A percentile compares a stretch with the other conserved stretches of the same genome.
These are phyloP conservation scores for Penicillium verrucosum DNA, from an alignment of 2,329 filamentous ascomycete genomes.

Conservation along the genomic window DNA sequence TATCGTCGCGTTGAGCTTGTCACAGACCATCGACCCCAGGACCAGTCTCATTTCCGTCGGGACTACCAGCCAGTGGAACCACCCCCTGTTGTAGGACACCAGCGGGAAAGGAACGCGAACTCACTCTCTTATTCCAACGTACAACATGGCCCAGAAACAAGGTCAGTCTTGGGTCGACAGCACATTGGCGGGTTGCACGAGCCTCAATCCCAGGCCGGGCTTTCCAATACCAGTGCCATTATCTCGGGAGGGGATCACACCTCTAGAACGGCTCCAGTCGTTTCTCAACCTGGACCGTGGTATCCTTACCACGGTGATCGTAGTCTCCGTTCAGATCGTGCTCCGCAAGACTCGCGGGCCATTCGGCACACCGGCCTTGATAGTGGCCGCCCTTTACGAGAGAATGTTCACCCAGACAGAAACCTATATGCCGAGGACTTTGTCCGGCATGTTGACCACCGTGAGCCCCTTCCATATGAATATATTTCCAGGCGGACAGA, in stretches of 20 bases:
- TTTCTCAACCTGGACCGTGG: conserved; percentile 15
- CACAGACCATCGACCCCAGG: conserved; percentile 16
- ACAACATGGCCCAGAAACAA: conserved; percentile 14
- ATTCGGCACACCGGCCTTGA: conserved; percentile 17
- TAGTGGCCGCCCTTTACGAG: conserved; percentile 15
- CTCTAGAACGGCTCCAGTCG: conserved; percentile 16
- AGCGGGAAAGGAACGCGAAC: conserved; percentile 9
- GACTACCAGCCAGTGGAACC: conserved; percentile 23
- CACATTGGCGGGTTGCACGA: conserved; percentile 15
- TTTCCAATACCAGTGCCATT: conserved; percentile 17
- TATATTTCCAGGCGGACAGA: conserved; percentile 17
- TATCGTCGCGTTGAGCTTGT: conserved; percentile 19
- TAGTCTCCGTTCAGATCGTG: conserved; percentile 15
- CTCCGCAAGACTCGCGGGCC: conserved; percentile 9
- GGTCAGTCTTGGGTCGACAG: conserved; percentile 18
- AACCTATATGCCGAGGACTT: conserved; percentile 39
- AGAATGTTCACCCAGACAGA: conserved; percentile 22
- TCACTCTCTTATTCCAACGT: conserved; percentile 13
- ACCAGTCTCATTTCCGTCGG: conserved; percentile 22
- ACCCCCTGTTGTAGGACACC: conserved; percentile 16
- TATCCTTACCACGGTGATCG: conserved; percentile 17
- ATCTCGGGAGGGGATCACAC: conserved; percentile 18
- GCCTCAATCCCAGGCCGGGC: conserved; percentile 14
- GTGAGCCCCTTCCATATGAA: conserved; percentile 22
- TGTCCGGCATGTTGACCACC: conserved; percentile 33